Conservation (phyloP, 805 yeast genomes). For the Candida insectorum region DNA sequence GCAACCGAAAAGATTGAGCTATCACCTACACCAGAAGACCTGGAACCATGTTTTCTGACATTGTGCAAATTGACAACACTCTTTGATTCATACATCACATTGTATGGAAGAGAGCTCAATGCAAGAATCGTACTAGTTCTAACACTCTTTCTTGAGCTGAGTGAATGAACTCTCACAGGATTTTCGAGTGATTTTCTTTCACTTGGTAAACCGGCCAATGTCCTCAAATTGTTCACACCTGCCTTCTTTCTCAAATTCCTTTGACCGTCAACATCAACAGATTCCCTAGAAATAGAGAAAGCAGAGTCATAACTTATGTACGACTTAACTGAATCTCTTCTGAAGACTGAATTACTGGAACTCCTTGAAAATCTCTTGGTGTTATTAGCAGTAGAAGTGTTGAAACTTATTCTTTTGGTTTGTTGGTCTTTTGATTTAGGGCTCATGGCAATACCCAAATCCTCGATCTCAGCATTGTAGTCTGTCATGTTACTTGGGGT, state of each 20-base stretch:
- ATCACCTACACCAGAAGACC: conserved; percentile 22
- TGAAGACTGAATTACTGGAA: conserved; percentile 31
- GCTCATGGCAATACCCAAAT: conserved; percentile 40
- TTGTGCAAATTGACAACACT: conserved; percentile 1
- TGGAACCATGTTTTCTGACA: neutral
- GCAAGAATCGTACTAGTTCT: conserved; percentile 37
- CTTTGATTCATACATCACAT: conserved; percentile 12
- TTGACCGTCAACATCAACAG: conserved; percentile 8
- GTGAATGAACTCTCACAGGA: conserved; percentile 18
- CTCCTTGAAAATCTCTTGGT: conserved; percentile 19
- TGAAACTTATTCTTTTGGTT: conserved; percentile 22
- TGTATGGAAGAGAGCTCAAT: conserved; percentile 38
- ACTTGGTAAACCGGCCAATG: conserved; percentile 15
- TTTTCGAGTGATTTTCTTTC: conserved; percentile 9
- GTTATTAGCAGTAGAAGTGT: conserved; percentile 1
- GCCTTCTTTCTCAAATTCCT: conserved; percentile 45
- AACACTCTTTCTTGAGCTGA: conserved; percentile 26
- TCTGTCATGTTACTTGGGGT: conserved; percentile 37
- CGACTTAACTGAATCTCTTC: conserved; percentile 43
- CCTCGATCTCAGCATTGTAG: conserved; percentile 39
- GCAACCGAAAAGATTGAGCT: conserved; percentile 35
- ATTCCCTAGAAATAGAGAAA: conserved; percentile 31
- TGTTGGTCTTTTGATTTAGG: conserved; percentile 29
- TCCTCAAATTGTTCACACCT: conserved; percentile 48
- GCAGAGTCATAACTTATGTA: conserved; percentile 62